Evolutionary conservation across 805 yeast species (phyloP), one percentile per base, ranked within the genome.

Genomic region (Schwanniomyces vanrijiae): DNA sequence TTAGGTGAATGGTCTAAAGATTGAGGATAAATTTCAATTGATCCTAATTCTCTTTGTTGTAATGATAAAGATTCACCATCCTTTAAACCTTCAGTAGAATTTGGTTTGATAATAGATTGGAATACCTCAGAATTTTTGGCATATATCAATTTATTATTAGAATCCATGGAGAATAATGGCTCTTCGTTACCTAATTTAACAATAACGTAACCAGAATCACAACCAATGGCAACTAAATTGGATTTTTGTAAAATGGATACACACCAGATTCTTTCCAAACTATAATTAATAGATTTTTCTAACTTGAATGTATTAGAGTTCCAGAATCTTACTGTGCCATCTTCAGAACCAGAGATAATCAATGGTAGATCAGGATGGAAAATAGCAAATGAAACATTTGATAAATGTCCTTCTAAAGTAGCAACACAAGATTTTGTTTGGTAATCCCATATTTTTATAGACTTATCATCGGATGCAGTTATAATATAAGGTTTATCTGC

Each of bases 301-400:
- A 92, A 79, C 70, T 89, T 90, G 73, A 92, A 94, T 29, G 98
- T 90, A 64, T 86, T 86, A 19, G 97, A 78, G 66, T 89, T 92
- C 99, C 99, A 94, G 60, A 94, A 80, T 64, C 91, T 90, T 55
- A 94, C 77, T 8, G 97, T 86, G 44, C 96, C 90, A 71, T 94
- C 99, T 71, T 94, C 99, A 44, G 97, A 86, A 55, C 99, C 99
- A 3, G 97, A 90, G 41, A 94, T 80, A 54, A 94, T 91, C 54
- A 92, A 73, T 19, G 99, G 99, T 61, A 94, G 77, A 61, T 92
- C 96, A n/a, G 97, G 96, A 67, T 94, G 99, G 84, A 91, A 94
- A 29, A 91, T 82, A 6, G 99, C 99, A 73, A 90, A 94, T 22
- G 97, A 90, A 37, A 94, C 99, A 65, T 94, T 94, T 39, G 95